Base-by-base conservation (phyloP, 257 asterid species). In the Solanum pimpinellifolium region DNA sequence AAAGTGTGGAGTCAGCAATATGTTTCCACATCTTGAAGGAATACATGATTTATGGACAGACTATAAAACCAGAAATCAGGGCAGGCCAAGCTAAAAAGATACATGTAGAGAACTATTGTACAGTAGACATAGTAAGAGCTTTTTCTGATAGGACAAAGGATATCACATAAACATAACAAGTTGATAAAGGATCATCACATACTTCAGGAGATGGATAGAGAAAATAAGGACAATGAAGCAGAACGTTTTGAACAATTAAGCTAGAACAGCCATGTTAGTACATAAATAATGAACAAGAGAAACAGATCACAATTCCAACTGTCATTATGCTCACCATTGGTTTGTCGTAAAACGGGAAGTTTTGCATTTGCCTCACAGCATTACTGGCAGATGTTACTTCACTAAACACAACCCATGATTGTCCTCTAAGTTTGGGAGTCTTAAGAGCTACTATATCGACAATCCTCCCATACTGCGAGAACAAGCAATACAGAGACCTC, bases 381-480 rank as follows among this genome's bases (percentile, higher is more conserved):
- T 94, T 94, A 91, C 99, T 97, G 56, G 99, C 99, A 87, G 99
- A 94, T 59, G 98, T 89, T 44, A 97, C 98, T 92, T 97, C 99
- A 89, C 98, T 94, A 90, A 97, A 97, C 86, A 95, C 99, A 87
- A 97, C 92, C 99, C 99, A 97, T 35, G 99, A 98, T 90, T 97
- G 99, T 80, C 99, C 99, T 47, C 98, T 94, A 86, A 97, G 99
- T 94, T 96, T 97, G 76, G 95, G 87, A 35, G 99, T 96, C 90
- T 97, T 97, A 86, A 96, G 86, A 11, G 99, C 98, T 88, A 97
- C 99, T 76, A 97, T 91, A 88, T 97, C 99, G 93, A 95, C 80
- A 88, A 97, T 94, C 91, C 98, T 96, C 91, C 99, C 99, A 90
- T 96, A 97, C 92, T 96, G 99, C 44, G 99, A 96, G 93, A 97